Conservation (phyloP, 306 rosid genomes). For the Begonia masoniana region DNA sequence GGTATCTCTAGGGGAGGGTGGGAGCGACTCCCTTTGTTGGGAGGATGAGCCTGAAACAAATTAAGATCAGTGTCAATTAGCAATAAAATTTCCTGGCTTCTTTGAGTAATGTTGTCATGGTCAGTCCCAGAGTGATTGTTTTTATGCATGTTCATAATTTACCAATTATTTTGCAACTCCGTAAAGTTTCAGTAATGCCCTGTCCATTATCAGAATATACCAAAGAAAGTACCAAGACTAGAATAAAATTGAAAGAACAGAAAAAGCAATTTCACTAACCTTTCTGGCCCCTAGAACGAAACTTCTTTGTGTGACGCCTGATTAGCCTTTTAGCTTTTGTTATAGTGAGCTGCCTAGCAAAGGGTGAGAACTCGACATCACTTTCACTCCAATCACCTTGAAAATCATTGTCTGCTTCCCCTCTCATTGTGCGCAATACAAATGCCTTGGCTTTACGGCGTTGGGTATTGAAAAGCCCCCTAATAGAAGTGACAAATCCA, state of each 20-base stretch:
- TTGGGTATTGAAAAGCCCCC: slow-evolving; percentile 86
- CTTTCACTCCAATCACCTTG: slow-evolving; percentile 97
- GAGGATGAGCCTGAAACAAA: slow-evolving; percentile 59
- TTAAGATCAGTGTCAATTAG: slow-evolving; percentile 1
- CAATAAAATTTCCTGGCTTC: not conserved
- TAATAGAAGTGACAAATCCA: slow-evolving; percentile 91
- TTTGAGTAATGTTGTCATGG: no score
- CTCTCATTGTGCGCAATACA: slow-evolving; percentile 90
- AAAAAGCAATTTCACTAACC: slow-evolving; percentile 32
- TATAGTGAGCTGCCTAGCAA: slow-evolving; percentile 88
- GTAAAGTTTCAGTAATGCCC: no score
- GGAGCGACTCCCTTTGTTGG: slow-evolving; percentile 69
- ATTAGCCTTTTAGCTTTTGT: slow-evolving; percentile 85
- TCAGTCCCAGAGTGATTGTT: no score
- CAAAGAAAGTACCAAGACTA: no score
- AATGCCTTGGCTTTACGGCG: slow-evolving; percentile 93
- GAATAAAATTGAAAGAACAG: slow-evolving; percentile 2
- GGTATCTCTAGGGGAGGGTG: slow-evolving; percentile 75
- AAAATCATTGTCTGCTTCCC: slow-evolving; percentile 86
- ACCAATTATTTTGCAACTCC: no score
- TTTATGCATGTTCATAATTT: no score
- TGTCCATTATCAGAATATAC: no score
- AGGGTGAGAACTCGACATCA: slow-evolving; percentile 77
- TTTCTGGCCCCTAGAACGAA: slow-evolving; percentile 73
- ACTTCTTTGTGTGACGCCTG: slow-evolving; percentile 86